These are phyloP conservation scores for Filobasidium floriforme DNA, from an alignment of 768 basidiomycete species.

Conservation along the genomic window DNA sequence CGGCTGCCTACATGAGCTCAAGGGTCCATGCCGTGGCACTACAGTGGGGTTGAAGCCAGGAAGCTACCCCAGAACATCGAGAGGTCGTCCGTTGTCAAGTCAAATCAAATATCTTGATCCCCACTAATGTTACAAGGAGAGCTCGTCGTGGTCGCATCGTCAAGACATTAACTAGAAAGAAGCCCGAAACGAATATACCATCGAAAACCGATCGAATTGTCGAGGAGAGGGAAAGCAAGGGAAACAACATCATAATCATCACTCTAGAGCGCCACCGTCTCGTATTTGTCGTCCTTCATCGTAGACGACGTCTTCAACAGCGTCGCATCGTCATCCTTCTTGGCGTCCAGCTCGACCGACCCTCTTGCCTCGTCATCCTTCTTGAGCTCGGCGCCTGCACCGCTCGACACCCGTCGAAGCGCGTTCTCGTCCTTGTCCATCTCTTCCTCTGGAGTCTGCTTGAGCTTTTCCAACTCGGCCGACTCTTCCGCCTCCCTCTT, in stretches of 20 bases:
- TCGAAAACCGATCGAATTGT: too few relatives aligned
- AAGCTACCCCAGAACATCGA: too few relatives aligned
- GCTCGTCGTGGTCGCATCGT: too few relatives aligned
- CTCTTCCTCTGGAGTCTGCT: slow-evolving; percentile 7
- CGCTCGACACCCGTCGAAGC: not conserved
- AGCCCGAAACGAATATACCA: too few relatives aligned
- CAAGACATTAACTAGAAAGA: too few relatives aligned
- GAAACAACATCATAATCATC: not conserved
- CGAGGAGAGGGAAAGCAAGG: too few relatives aligned
- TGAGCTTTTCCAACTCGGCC: slow-evolving; percentile 2
- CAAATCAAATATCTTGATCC: too few relatives aligned
- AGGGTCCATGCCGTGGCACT: too few relatives aligned
- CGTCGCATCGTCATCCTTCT: not conserved
- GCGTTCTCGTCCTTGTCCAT: slow-evolving; percentile 5
- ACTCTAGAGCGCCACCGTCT: not conserved
- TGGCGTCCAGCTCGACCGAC: slow-evolving; percentile 6
- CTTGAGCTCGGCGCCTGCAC: not conserved
- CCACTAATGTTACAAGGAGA: too few relatives aligned
- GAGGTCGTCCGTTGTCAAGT: too few relatives aligned
- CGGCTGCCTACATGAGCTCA: too few relatives aligned
- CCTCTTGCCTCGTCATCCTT: not conserved
- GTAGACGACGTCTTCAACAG: not conserved
- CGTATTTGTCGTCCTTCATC: slow-evolving; percentile 2
- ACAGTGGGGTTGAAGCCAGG: too few relatives aligned
- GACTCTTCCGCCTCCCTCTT: not conserved